Evolutionary conservation across 2,329 filamentous ascomycete species (phyloP), one percentile per base, ranked within the genome.

Genomic region (Chrysoporthe cubensis): DNA sequence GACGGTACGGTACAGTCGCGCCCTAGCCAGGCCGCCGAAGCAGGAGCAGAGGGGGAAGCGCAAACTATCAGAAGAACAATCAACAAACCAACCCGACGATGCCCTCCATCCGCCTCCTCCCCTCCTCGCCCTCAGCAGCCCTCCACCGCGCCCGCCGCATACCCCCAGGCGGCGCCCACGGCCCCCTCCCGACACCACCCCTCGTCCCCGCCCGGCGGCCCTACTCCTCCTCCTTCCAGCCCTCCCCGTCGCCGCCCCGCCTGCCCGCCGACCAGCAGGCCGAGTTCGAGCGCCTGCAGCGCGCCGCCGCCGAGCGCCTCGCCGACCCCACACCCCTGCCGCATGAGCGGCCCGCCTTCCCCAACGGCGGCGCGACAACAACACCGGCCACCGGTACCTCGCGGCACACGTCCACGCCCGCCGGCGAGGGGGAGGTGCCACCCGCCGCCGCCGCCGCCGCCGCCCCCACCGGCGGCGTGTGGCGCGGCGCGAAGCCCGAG

Each of bases 201-300:
- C 14, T 21, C 43, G 2, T 11, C 59, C 52, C 70, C 66, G 71
- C 67, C 66, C 73, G 71, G 73, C 73, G 71, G 73, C 75, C 71
- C 72, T 78, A 80, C 73, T 77, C 79, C 67, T 13, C 44, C 67
- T 72, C 80, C 71, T 87, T 85, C 79, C 77, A 80, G 65, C 75
- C 81, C 21, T 83, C 83, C 14, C 92, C 95, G 34, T 81, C 92
- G 8, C 96, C 96, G 18, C 94, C 93, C 0, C 91, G 93, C 61
- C 92, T 98, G 13, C 93, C 95, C 7, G 89, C 93, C 74, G 89
- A 92, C 78, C 90, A 97, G 73, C 94, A 97, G 82, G 92, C 94
- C 77, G 88, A 96, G 72, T 97, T 96, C 78, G 94, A 97, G 80
- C 86, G 89, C 54, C 90, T 98, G 4, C 94, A 97, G 77, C 88